These are phyloP conservation scores for Chrysoporthe cubensis DNA, from an alignment of 2,329 filamentous ascomycete species.

Conservation along the genomic window DNA sequence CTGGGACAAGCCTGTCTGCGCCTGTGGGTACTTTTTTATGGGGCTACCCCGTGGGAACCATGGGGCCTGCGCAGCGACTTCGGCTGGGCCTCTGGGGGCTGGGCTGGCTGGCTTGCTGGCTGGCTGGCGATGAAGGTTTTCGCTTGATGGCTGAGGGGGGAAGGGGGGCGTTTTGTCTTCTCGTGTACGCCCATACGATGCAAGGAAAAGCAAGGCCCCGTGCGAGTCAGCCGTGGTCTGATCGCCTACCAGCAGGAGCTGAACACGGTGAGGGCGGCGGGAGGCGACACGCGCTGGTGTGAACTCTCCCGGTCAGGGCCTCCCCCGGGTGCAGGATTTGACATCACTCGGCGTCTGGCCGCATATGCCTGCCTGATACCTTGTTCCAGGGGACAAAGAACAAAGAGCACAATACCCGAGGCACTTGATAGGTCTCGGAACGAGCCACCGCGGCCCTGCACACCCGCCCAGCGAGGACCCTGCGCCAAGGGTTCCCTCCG, in stretches of 20 bases:
- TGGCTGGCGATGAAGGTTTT: neutral
- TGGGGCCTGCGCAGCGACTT: neutral
- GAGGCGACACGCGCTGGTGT: too few species aligned
- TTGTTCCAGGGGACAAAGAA: neutral
- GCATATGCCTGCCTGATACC: too few species aligned
- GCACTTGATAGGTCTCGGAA: neutral
- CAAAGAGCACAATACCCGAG: neutral
- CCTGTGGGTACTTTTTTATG: neutral
- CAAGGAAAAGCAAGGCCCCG: too few species aligned
- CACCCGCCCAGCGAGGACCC: neutral
- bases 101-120: neutral
- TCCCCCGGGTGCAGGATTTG: too few species aligned
- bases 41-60: neutral
- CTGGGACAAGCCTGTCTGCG: neutral
- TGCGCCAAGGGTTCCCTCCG: neutral
- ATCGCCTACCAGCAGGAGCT: too few species aligned
- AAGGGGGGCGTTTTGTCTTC: too few species aligned
- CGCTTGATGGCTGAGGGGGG: too few species aligned
- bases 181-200: too few species aligned
- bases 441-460: neutral
- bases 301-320: too few species aligned
- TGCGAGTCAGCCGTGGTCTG: too few species aligned
- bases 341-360: too few species aligned
- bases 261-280: too few species aligned
- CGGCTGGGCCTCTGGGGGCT: neutral